phyloP scores from a whole-genome alignment of 177 flowering plant genomes.

The Tripterygium wilfordii region DNA sequence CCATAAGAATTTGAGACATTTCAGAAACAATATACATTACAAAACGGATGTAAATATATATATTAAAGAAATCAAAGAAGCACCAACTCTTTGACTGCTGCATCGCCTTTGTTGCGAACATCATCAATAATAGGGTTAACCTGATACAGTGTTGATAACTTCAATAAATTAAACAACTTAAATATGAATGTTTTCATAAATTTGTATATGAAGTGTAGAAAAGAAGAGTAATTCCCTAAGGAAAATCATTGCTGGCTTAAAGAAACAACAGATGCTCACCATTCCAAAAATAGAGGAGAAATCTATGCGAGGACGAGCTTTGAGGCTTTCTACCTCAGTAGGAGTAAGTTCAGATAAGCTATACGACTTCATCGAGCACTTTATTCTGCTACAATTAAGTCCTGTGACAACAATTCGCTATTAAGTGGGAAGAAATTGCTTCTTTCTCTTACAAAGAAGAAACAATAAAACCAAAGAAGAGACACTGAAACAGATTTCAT shows the following conservation, averaged over 20 bases:
- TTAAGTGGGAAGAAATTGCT: neutral
- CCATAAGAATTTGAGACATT: too few species aligned
- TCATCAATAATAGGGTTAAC: constrained; percentile 91
- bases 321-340: constrained; percentile 55
- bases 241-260: neutral
- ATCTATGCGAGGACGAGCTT: constrained; percentile 93
- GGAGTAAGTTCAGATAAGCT: constrained; percentile 59
- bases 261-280: constrained; percentile 32
- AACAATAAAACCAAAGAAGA: neutral
- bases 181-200: too few species aligned
- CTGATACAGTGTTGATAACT: constrained; percentile 23
- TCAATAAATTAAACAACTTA: constrained; percentile 6
- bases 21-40: too few species aligned
- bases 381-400: constrained; percentile 15
- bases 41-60: neutral
- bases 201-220: too few species aligned
- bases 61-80: constrained; percentile 19
- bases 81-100: constrained; percentile 83
- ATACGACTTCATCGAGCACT: constrained; percentile 87
- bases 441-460: too few species aligned
- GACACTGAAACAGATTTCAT: too few species aligned
- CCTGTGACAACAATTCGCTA: constrained; percentile 17
- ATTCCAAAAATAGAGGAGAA: constrained; percentile 74
- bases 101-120: constrained; percentile 81
- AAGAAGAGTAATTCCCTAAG: too few species aligned